Conservation (phyloP, 2,329 filamentous ascomycete genomes). For the Colletotrichum truncatum region DNA sequence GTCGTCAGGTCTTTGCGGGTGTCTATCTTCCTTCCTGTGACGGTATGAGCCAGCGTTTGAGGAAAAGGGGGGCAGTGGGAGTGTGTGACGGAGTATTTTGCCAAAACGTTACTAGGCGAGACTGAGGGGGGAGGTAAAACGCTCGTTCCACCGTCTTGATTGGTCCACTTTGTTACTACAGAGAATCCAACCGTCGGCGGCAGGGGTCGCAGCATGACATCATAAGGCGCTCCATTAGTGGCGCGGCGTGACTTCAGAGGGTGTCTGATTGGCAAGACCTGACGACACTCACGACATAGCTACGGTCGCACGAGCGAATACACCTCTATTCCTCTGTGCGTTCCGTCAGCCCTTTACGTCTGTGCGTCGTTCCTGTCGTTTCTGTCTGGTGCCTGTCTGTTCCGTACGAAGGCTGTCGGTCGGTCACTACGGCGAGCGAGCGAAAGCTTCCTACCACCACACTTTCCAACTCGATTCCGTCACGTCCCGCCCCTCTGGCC, state of each 20-base stretch:
- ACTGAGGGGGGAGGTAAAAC: constrained; percentile 12
- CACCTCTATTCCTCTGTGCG: neutral
- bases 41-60: constrained; percentile 29
- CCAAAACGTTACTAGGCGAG: constrained; percentile 20
- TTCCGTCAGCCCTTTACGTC: constrained; percentile 31
- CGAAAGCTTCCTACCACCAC: constrained; percentile 5
- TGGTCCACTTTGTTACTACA: neutral
- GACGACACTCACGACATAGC: constrained; percentile 27
- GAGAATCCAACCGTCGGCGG: constrained; percentile 14
- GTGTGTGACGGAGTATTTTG: constrained; percentile 17
- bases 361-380: constrained; percentile 4
- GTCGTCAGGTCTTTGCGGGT: constrained; percentile 28
- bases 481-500: neutral
- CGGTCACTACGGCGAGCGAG: neutral
- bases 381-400: neutral
- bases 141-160: constrained; percentile 1
- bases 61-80: neutral
- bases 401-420: neutral
- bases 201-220: constrained; percentile 16
- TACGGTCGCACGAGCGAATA: neutral
- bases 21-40: constrained; percentile 24
- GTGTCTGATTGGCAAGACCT: constrained; percentile 22
- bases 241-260: constrained; percentile 28
- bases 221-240: constrained; percentile 20
- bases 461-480: neutral